Evolutionary conservation across 257 asterid species (phyloP), one percentile per base, ranked within the genome.

Genomic region (Nicotiana otophora): DNA sequence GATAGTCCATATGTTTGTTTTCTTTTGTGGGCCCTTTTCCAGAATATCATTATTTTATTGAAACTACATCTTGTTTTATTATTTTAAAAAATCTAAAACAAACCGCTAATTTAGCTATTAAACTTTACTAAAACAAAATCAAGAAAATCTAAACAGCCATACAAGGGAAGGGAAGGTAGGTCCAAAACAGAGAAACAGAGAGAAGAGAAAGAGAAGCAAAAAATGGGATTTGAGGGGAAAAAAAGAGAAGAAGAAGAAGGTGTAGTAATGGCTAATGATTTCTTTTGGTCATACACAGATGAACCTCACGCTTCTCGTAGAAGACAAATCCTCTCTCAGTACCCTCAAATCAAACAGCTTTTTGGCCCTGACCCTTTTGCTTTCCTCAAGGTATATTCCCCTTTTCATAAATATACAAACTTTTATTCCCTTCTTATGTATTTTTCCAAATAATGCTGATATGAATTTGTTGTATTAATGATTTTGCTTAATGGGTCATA

Each of bases 261-360:
- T 53, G 58, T 14, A 51, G 91, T 84, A 31, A 92, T 91, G 97
- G 94, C 94, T 10, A 83, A 91, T 33, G 98, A 93, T 84, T 94
- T 92, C 81, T 93, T 86, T 90, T 94, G 97, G 98, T 93, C 98
- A 12, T 94, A 93, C 76, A 94, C 97, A 33, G 97, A 93, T 80
- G 98, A 94, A 84, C 98, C 97, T 16, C 97, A 94, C 26, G 95
- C 97, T 85, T 91, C 97, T 62, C 97, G 98, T 74, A 88, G 98
- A 67, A 89, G 89, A 61, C 90, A 88, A 88, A 94, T 94, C 89
- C 97, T 94, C 89, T 90, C 98, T 84, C 87, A 93, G 28, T 88
- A 94, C 86, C 98, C 98, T 84, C 96, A 94, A 85, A 94, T 94
- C 84, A 91, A 83, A 84, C 81, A 91, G 5, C 94, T 92, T 64